Conservation (phyloP, 768 basidiomycete species). For the Amanita molliuscula region DNA sequence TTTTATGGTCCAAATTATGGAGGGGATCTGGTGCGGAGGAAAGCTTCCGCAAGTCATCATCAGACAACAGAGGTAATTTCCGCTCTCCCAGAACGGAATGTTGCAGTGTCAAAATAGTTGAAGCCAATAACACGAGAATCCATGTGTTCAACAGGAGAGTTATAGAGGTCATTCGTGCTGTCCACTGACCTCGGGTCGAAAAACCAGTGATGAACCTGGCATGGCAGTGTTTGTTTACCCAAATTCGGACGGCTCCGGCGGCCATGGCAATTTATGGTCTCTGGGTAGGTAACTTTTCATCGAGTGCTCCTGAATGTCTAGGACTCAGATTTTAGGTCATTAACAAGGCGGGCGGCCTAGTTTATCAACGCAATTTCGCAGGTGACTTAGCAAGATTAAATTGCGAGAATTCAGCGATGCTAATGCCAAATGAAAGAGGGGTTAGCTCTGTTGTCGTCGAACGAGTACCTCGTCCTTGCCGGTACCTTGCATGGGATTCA, state of each 20-base stretch:
- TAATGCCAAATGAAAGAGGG: slow-evolving; percentile 49
- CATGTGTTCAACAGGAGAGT: slow-evolving; percentile 9
- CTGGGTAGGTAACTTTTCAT: slow-evolving; percentile 2
- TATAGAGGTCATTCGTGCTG: neutral
- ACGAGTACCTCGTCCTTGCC: slow-evolving; percentile 92
- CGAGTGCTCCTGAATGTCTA: neutral
- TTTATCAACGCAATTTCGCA: slow-evolving; percentile 88
- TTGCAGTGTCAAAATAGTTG: slow-evolving; percentile 16
- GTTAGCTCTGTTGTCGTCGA: slow-evolving; percentile 82
- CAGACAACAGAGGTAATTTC: slow-evolving; percentile 33
- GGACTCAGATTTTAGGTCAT: slow-evolving; percentile 52
- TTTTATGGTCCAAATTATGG: slow-evolving; percentile 53
- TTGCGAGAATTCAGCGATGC: neutral
- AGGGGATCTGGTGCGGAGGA: slow-evolving; percentile 51
- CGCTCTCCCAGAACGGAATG: slow-evolving; percentile 30
- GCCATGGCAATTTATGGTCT: slow-evolving; percentile 8
- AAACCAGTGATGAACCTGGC: neutral
- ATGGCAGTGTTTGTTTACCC: neutral
- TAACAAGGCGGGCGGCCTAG: slow-evolving; percentile 96
- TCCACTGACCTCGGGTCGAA: neutral
- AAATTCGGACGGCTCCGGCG: neutral
- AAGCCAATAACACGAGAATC: slow-evolving; percentile 16
- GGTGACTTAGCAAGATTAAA: slow-evolving; percentile 30
- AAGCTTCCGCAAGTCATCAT: slow-evolving; percentile 39
- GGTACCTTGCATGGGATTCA: slow-evolving; percentile 97